Evolutionary conservation across 2,329 filamentous ascomycete genomes (phyloP).

Genomic region (Colletotrichum viniferum): DNA sequence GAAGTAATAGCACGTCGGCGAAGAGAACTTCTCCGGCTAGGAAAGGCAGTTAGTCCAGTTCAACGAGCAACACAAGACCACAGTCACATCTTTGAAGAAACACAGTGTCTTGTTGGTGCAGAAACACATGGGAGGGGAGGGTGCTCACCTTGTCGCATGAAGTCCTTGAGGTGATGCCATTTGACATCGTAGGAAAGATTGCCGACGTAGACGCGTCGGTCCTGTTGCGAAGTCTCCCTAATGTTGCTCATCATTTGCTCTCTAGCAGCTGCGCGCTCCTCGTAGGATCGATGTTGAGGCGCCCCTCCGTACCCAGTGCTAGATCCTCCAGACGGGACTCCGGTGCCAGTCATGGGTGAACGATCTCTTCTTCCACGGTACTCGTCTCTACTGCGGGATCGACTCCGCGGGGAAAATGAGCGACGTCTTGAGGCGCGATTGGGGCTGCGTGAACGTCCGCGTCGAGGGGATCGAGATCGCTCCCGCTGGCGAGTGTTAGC

Average conservation of each 20-base stretch:
- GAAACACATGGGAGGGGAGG: background rate
- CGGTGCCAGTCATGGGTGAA: conserved; percentile 84
- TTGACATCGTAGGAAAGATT: conserved; percentile 99
- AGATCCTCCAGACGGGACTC: conserved; percentile 72
- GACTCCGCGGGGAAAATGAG: conserved; percentile 80
- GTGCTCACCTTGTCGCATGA: conserved; percentile 96
- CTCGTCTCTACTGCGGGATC: conserved; percentile 79
- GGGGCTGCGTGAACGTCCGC: conserved; percentile 84
- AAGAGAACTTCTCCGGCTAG: conserved; percentile 99
- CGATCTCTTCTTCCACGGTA: conserved; percentile 77
- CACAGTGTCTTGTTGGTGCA: background rate
- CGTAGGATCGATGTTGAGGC: conserved; percentile 71
- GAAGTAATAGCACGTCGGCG: conserved; percentile 98
- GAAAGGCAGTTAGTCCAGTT: conserved; percentile 29
- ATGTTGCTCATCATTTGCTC: conserved; percentile 97
- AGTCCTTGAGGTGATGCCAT: conserved; percentile 99
- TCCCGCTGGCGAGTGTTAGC: conserved; percentile 67
- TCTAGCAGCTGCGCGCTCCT: conserved; percentile 82
- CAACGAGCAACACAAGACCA: conserved; percentile 29
- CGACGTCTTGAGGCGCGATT: conserved; percentile 71
- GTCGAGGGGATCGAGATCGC: conserved; percentile 79
- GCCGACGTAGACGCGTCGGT: conserved; percentile 98
- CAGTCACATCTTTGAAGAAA: conserved; percentile 28
- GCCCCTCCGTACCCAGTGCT: conserved; percentile 68
- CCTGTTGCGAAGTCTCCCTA: conserved; percentile 94